Conservation (phyloP, 2,329 filamentous ascomycete species). For the Fusarium luffae region DNA sequence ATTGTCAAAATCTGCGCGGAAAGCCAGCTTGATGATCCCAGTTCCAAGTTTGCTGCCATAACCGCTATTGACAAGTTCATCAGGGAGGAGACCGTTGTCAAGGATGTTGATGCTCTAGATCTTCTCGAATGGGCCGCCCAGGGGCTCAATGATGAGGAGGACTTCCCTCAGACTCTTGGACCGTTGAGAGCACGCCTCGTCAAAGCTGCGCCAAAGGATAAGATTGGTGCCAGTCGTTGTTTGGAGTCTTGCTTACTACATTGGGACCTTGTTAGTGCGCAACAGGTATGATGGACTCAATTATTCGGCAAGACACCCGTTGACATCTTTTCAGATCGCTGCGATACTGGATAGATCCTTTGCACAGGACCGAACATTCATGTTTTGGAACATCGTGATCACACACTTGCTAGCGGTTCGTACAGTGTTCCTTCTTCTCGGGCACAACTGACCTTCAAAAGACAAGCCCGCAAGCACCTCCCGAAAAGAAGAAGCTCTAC, state of each 20-base stretch:
- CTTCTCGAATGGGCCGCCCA: conserved; percentile 66
- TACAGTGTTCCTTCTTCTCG: background rate
- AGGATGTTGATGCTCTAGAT: conserved; percentile 63
- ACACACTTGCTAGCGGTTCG: conserved; percentile 65
- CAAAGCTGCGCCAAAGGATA: conserved; percentile 64
- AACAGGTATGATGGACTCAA: conserved; percentile 57
- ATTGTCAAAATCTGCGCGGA: conserved; percentile 62
- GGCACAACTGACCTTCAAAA: conserved; percentile 40
- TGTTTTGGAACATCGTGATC: conserved; percentile 67
- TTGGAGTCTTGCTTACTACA: conserved; percentile 64
- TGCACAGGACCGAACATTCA: conserved; percentile 58
- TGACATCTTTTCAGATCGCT: conserved; percentile 56
- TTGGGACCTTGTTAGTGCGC: conserved; percentile 67
- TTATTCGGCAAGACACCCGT: background rate
- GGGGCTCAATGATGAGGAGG: conserved; percentile 52
- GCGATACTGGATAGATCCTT: conserved; percentile 64
- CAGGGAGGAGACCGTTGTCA: conserved; percentile 58
- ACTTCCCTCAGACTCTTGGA: conserved; percentile 62
- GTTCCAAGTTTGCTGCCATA: conserved; percentile 58
- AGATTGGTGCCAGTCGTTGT: conserved; percentile 55
- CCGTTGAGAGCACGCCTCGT: conserved; percentile 61
- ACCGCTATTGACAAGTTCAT: conserved; percentile 59
- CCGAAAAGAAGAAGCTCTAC: conserved; percentile 63
- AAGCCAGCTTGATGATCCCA: conserved; percentile 62
- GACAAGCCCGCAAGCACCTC: conserved; percentile 59